phyloP scores from a whole-genome alignment of 345 rosid genomes.

The thale cress (Arabidopsis thaliana) region TAIR10.1 NC_003076.8:5520501-5521000 shows the following conservation, averaged over 20 bases:
- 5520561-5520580: constrained; percentile 10
- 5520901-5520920: constrained; percentile 67
- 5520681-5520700: constrained; percentile 80
- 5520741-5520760: constrained; percentile 22
- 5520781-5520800: constrained; percentile 54
- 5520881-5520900: constrained; percentile 80
- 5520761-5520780: constrained; percentile 17
- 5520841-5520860: constrained; percentile 73
- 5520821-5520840: constrained; percentile 80
- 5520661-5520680: constrained; percentile 73
- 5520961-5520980: neutral
- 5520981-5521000: constrained; percentile 14
- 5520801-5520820: constrained; percentile 85
- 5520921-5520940: constrained; percentile 88
- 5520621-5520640: neutral
- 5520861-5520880: constrained; percentile 72
- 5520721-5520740: constrained; percentile 22
- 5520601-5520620: neutral
- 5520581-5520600: neutral
- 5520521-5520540: constrained; percentile 29
- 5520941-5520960: constrained; percentile 14
- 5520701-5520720: constrained; percentile 29
- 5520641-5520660: constrained; percentile 46
- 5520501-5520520: constrained; percentile 31
- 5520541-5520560: constrained; percentile 16